These are phyloP conservation scores for Rhytidiadelphus loreus DNA, from an alignment of 225 moss, liverwort and hornwort species.

Conservation along the genomic window DNA sequence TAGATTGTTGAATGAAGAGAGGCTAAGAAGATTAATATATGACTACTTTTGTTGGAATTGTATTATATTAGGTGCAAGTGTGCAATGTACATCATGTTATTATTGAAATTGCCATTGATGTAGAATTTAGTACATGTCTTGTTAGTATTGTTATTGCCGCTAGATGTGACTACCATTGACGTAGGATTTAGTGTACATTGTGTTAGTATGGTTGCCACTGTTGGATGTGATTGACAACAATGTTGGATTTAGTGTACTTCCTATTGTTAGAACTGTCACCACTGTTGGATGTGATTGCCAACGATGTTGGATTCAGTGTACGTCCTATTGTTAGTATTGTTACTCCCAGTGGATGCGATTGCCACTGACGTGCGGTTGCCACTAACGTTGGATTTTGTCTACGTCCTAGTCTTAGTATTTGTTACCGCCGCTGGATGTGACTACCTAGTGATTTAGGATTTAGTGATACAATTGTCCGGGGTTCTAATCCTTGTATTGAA, in stretches of 20 bases:
- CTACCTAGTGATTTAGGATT: background rate
- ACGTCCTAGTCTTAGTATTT: too few species aligned
- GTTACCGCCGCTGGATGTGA: too few species aligned
- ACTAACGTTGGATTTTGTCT: too few species aligned
- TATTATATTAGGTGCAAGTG: fast-evolving
- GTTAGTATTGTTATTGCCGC: fast-evolving
- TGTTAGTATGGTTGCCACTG: fast-evolving
- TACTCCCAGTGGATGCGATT: fast-evolving
- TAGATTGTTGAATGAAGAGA: background rate
- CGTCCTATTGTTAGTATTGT: background rate
- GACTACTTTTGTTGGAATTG: fast-evolving
- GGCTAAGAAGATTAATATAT: too few species aligned
- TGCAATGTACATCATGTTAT: fast-evolving
- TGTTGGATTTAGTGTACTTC: background rate
- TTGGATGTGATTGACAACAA: background rate
- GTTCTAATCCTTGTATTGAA: background rate
- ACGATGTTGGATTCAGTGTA: too few species aligned
- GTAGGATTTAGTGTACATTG: fast-evolving
- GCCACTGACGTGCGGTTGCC: too few species aligned
- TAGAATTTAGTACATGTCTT: fast-evolving
- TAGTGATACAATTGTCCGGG: fast-evolving
- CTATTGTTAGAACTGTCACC: fast-evolving
- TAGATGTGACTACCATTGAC: background rate
- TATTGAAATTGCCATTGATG: fast-evolving
- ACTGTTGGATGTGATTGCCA: fast-evolving